Conservation (phyloP, 2,329 filamentous ascomycete species). For the Plenodomus lindquistii region DNA sequence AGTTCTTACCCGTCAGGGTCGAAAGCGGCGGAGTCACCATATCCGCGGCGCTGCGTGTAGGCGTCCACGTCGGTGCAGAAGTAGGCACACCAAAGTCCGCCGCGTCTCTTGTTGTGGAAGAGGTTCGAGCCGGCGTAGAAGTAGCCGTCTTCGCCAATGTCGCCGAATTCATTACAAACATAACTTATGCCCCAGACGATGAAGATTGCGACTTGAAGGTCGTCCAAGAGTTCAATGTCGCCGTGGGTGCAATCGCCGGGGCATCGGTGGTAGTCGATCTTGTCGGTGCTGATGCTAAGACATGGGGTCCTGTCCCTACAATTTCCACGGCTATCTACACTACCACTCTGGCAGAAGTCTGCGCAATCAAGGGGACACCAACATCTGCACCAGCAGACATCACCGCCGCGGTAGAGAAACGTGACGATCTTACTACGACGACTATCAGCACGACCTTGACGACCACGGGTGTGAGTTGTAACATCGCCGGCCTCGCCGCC, state of each 20-base stretch:
- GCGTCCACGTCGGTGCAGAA: slow-evolving; percentile 49
- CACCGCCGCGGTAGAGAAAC: slow-evolving; percentile 7
- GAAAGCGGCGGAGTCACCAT: slow-evolving; percentile 51
- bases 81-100: slow-evolving; percentile 1
- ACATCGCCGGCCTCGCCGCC: slow-evolving; percentile 48
- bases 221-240: slow-evolving; percentile 56
- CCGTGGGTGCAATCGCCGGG: slow-evolving; percentile 58
- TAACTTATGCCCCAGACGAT: slow-evolving; percentile 48
- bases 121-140: slow-evolving; percentile 52
- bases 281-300: slow-evolving; percentile 24
- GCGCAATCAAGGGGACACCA: slow-evolving; percentile 38
- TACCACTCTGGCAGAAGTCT: slow-evolving; percentile 54
- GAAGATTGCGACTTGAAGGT: slow-evolving; percentile 53
- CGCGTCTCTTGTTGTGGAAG: slow-evolving; percentile 7
- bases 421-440: slow-evolving; percentile 43
- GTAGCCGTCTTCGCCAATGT: slow-evolving; percentile 57
- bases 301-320: slow-evolving; percentile 56
- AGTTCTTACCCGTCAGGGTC: slow-evolving; percentile 60
- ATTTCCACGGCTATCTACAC: slow-evolving; percentile 58
- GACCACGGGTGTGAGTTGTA: slow-evolving; percentile 53
- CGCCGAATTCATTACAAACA: slow-evolving; percentile 58
- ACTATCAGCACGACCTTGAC: slow-evolving; percentile 49
- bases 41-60: slow-evolving; percentile 54
- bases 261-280: slow-evolving; percentile 52
- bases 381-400: slow-evolving; percentile 1